Base-by-base conservation (phyloP, 2,329 filamentous ascomycete genomes). In the Penicillium brevicompactum region DNA sequence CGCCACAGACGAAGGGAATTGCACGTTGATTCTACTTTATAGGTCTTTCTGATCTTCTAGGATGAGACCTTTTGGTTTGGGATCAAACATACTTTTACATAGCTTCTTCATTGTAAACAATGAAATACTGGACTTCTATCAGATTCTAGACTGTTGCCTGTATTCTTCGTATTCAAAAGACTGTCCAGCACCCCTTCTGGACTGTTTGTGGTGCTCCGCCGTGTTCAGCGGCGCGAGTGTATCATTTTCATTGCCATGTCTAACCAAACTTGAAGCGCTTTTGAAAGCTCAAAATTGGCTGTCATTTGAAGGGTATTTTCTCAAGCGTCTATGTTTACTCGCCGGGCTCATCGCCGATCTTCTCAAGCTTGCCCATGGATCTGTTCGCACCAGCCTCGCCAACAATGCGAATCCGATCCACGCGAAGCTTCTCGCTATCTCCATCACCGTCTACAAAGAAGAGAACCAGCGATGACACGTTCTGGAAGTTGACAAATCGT, bases 401-500 rank as follows among this genome's bases (percentile, higher is more conserved):
- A 69, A 97, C 87, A 52, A 97, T 80, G 41, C 78, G 70, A 51
- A 81, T 60, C 11, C 79, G 67, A 57, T 81, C 79, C 38, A 99
- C 75, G 53, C 94, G 87, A 55, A 94, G 88, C 79, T 90, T 92
- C 71, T 97, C 92, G 42, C 87, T 85, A 49, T 91, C 88, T 16
- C 87, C 87, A 51, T 93, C 90, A 2, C 92, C 92, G 70, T 95
- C 88, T 51, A 90, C 89, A 32, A 99, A 87, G 73, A 97, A 99
- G 10, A 99, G 66, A 16, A 96, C 88, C 66, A 99, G 71, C 58
- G 87, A 94, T 56, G 86, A 89, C 51, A 97, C 89, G 70, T 92
- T 95, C 78, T 97, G 94, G 80, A 97, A 99, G 78, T 97, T 97
- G 76, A 99, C 94, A 69, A 93, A 97, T 13, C 92, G 89, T 66